A percentile compares a stretch with the other conserved stretches of the same genome.
phyloP scores from a whole-genome alignment of 179 eudicot species.

The Silene vulgaris region DNA sequence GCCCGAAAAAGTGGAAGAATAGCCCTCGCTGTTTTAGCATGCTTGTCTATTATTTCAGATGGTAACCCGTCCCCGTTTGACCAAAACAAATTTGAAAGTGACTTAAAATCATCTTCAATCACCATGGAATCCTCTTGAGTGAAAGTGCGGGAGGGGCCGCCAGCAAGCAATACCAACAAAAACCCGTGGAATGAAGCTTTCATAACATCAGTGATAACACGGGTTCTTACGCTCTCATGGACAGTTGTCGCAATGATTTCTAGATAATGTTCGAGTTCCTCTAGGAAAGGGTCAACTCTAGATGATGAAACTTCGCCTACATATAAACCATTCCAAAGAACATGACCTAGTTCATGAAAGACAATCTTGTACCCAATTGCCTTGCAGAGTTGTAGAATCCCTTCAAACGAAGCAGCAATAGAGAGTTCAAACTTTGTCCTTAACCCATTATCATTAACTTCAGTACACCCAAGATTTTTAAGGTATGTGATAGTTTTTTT shows the following conservation, averaged over 20 bases:
- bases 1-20: conserved; percentile 54
- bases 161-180: conserved; percentile 73
- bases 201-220: conserved; percentile 79
- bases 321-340: conserved; percentile 64
- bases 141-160: conserved; percentile 84
- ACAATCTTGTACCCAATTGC: conserved; percentile 60
- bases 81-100: conserved; percentile 69
- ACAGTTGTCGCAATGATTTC: conserved; percentile 64
- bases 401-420: conserved; percentile 60
- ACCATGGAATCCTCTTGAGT: conserved; percentile 43
- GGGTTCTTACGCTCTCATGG: conserved; percentile 70
- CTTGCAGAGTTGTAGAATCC: conserved; percentile 58
- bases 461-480: conserved; percentile 42
- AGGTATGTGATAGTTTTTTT: conserved; percentile 50
- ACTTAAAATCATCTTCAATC: conserved; percentile 69
- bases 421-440: conserved; percentile 55
- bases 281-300: conserved; percentile 66
- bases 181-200: conserved; percentile 86
- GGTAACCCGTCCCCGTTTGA: conserved; percentile 91
- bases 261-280: conserved; percentile 62
- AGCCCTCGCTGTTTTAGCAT: conserved; percentile 38
- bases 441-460: conserved; percentile 29
- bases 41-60: conserved; percentile 57
- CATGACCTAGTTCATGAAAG: conserved; percentile 61
- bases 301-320: conserved; percentile 59